Base-by-base conservation (phyloP, 1,284 basidiomycete genomes). In the Psilocybe mexicana region DNA sequence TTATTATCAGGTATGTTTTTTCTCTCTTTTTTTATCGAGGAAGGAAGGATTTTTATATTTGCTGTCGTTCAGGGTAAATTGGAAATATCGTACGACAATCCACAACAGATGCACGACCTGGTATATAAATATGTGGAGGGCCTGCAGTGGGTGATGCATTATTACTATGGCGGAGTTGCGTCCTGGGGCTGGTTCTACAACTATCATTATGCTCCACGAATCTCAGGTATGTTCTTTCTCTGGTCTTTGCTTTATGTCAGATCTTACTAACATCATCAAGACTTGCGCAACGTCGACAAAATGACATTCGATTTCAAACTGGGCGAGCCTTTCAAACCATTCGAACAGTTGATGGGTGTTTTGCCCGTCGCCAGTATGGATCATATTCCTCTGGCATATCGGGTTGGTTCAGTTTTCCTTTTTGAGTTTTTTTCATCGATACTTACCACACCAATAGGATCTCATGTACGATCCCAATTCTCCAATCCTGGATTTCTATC, bases 181-280 rank as follows among this genome's bases (percentile, higher is more conserved):
- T 96, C 94, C 4, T 99, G 96, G 96, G 86, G 93, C 26, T 99
- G 97, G 97, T 99, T 98, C 79, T 99, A 98, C 76, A 81, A 96
- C 71, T 98, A 98, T 72, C 96, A 99, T 73, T 99, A 97, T 73
- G 92, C 96, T 0, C 96, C 95, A 12, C 86, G 94, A 52, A 96
- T 97, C 62, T 93, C 93, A 43, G 94, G 94, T 93, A 63, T 59
- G 82, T 69, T 24, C 3, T 30, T 36, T 25, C 26, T 47, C 26
- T 40, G 55, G 40, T 6, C 18, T 33, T 46, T 6, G 26, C 55
- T 26, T 43, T 30, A 12, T 18, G 47, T 28, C 33, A 28, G 6
- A 42, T 38, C 60, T 18, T 18, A 18, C 18, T 18, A 18, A 18
- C 18, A 18, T 18, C 18, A 18, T 18, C 18, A 18, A 92, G 96